These are phyloP conservation scores for Auricularia cornea DNA, from an alignment of 768 basidiomycete genomes.

Conservation along the genomic window DNA sequence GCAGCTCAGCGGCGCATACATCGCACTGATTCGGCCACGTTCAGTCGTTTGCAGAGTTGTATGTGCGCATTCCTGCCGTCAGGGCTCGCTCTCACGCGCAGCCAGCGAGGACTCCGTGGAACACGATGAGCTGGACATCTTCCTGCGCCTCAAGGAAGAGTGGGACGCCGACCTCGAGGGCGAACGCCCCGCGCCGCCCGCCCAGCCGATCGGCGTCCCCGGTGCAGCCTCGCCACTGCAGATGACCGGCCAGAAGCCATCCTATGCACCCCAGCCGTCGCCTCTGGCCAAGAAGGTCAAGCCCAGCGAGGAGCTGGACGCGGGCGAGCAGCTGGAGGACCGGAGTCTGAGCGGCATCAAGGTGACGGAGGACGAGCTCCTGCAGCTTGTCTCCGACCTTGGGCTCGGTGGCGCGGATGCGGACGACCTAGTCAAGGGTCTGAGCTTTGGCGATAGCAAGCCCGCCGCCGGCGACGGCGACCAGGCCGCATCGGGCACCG, in stretches of 20 bases:
- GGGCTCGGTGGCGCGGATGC: slow-evolving; percentile 74
- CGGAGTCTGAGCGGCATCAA: slow-evolving; percentile 70
- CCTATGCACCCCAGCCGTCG: slow-evolving; percentile 34
- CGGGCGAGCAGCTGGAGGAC: slow-evolving; percentile 58
- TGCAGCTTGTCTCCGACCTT: slow-evolving; percentile 61
- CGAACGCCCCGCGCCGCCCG: slow-evolving; percentile 44
- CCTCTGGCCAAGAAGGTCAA: slow-evolving; percentile 30
- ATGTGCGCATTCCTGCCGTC: slow-evolving; percentile 18
- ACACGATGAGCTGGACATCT: slow-evolving; percentile 58
- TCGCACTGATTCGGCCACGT: not conserved
- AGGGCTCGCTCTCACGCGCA: slow-evolving; percentile 5
- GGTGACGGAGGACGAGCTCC: slow-evolving; percentile 68
- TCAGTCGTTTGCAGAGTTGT: slow-evolving; percentile 75
- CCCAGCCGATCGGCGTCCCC: slow-evolving; percentile 68
- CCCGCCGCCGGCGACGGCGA: not conserved
- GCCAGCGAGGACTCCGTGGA: slow-evolving; percentile 83
- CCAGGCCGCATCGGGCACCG: not conserved
- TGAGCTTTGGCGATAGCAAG: slow-evolving; percentile 22
- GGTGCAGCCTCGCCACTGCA: slow-evolving; percentile 66
- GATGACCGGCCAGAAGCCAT: slow-evolving; percentile 66
- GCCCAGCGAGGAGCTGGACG: slow-evolving; percentile 42
- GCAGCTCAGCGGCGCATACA: slow-evolving; percentile 1
- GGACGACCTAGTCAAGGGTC: slow-evolving; percentile 59
- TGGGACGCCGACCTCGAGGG: slow-evolving; percentile 56
- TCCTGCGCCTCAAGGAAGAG: slow-evolving; percentile 63